Conservation (phyloP, 306 rosid genomes). For the Cajanus cajan region DNA sequence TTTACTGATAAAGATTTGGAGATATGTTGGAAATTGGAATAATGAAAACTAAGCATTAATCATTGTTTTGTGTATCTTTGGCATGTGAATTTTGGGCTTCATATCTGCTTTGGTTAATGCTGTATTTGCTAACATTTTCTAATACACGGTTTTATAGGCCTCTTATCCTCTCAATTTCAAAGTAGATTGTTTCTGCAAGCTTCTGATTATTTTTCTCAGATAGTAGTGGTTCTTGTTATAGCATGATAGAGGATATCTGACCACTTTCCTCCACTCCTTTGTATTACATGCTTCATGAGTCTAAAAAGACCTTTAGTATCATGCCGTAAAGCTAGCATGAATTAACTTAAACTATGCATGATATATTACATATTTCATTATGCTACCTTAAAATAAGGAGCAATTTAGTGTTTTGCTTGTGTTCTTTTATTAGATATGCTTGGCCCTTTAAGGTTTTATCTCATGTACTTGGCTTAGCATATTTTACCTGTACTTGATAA, state of each 20-base stretch:
- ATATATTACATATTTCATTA: background rate
- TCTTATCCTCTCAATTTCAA: background rate
- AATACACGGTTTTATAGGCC: background rate
- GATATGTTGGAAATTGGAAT: background rate
- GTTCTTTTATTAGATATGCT: background rate
- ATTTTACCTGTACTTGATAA: background rate
- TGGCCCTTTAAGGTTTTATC: constrained; percentile 7
- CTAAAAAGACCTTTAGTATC: background rate
- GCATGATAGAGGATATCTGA: background rate
- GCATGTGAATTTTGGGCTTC: background rate
- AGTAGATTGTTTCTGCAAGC: background rate
- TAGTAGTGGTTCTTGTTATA: background rate
- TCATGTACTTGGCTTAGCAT: background rate
- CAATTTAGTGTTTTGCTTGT: background rate
- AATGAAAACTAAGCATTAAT: background rate
- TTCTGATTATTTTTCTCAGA: constrained; percentile 6
- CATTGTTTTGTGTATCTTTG: background rate
- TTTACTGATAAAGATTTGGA: background rate
- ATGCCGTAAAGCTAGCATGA: background rate
- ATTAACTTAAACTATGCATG: background rate
- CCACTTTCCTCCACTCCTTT: background rate
- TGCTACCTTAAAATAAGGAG: background rate
- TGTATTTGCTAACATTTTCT: background rate
- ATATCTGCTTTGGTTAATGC: background rate
- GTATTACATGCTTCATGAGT: background rate